A percentile compares a stretch with the other conserved stretches of the same genome.
phyloP scores from a whole-genome alignment of 768 basidiomycete species.

The Suillus hirtellus region DNA sequence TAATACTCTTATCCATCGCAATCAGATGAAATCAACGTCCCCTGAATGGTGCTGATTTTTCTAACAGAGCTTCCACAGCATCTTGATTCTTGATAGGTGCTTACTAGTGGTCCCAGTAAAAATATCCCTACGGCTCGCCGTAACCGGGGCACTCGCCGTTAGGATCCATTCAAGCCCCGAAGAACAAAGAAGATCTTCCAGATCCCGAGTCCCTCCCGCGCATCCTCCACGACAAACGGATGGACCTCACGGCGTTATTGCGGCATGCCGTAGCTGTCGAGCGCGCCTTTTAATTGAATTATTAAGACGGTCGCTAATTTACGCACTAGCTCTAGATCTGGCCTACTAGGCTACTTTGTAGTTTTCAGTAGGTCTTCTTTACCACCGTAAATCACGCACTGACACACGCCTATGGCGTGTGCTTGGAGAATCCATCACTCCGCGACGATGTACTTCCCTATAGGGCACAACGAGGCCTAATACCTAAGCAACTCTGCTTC shows the following conservation, averaged over 20 bases:
- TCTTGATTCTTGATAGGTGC: not conserved
- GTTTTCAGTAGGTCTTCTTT: slow-evolving; percentile 3
- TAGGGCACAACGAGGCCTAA: slow-evolving; percentile 8
- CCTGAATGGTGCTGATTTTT: slow-evolving; percentile 12
- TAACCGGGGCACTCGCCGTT: not conserved
- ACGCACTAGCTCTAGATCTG: slow-evolving; percentile 9
- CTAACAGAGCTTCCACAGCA: slow-evolving; percentile 5
- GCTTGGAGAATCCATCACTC: slow-evolving; percentile 11
- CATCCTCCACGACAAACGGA: slow-evolving; percentile 8
- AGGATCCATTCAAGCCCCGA: slow-evolving; percentile 4
- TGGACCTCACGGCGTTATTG: slow-evolving; percentile 7
- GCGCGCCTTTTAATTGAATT: slow-evolving; percentile 6
- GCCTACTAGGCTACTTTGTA: not conserved
- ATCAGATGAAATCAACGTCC: slow-evolving; percentile 20
- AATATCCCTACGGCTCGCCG: slow-evolving; percentile 4
- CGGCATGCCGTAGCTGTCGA: slow-evolving; percentile 8
- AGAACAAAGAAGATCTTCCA: slow-evolving; percentile 4
- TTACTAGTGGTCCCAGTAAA: slow-evolving; percentile 7
- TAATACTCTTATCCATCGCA: slow-evolving; percentile 24
- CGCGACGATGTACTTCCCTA: slow-evolving; percentile 7
- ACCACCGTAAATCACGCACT: slow-evolving; percentile 10
- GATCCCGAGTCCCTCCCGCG: slow-evolving; percentile 10
- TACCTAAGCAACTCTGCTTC: not conserved
- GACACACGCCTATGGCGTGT: slow-evolving; percentile 3
- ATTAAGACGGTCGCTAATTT: slow-evolving; percentile 2